phyloP scores from a whole-genome alignment of 257 asterid species.

The Solanum phureja region DNA sequence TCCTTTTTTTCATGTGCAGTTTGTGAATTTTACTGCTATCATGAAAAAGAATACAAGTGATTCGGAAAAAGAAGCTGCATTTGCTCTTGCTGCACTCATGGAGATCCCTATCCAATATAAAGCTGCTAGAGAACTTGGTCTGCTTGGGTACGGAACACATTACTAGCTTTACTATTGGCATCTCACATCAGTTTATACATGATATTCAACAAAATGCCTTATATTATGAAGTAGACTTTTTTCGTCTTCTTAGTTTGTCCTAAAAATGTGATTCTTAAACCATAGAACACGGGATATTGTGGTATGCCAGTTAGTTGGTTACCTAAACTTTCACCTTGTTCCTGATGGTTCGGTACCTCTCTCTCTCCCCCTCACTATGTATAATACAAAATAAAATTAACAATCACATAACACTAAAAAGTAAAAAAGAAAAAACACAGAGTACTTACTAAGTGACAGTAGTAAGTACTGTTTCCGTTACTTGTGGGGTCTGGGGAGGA shows the following conservation, averaged over 20 bases:
- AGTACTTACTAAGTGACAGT: background rate
- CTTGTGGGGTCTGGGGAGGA: background rate
- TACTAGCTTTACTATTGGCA: background rate
- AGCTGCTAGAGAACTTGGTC: too few species aligned
- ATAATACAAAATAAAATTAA: background rate
- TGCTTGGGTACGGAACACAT: slow-evolving; percentile 49
- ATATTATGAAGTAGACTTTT: background rate
- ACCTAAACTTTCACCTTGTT: background rate
- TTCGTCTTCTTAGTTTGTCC: background rate
- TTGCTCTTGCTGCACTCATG: too few species aligned
- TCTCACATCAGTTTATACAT: background rate
- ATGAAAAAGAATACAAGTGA: too few species aligned
- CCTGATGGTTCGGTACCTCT: background rate
- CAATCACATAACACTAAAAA: background rate
- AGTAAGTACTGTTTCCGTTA: too few species aligned
- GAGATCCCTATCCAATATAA: too few species aligned
- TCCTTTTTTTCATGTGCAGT: too few species aligned
- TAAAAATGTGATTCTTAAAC: background rate
- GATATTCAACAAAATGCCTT: background rate
- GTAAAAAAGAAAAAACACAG: background rate
- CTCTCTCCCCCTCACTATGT: background rate
- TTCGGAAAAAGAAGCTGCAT: too few species aligned
- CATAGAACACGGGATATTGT: background rate
- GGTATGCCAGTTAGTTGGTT: background rate
- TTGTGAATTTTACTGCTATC: too few species aligned